phyloP scores from a whole-genome alignment of 768 basidiomycete genomes.

The Termitomyces titanicus region DNA sequence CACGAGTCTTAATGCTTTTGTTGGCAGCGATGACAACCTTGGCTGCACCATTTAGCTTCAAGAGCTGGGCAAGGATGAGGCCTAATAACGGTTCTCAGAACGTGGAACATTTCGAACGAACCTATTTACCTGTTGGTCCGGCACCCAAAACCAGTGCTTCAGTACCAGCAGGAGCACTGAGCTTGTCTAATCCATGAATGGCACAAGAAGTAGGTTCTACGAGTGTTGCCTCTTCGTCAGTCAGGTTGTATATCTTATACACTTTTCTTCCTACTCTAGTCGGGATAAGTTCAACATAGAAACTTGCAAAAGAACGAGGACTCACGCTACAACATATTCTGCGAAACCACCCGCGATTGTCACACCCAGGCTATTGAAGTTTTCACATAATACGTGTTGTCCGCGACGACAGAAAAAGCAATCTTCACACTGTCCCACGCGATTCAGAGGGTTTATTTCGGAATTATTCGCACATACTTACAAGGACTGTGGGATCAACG shows the following conservation, averaged over 20 bases:
- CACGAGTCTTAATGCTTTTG: slow-evolving; percentile 74
- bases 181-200: slow-evolving; percentile 75
- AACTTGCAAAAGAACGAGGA: background rate
- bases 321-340: slow-evolving; percentile 68
- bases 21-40: slow-evolving; percentile 71
- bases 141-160: slow-evolving; percentile 75
- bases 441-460: background rate
- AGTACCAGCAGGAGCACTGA: slow-evolving; percentile 62
- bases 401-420: slow-evolving; percentile 78
- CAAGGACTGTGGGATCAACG: slow-evolving; percentile 56
- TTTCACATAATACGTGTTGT: slow-evolving; percentile 65
- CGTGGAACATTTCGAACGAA: background rate
- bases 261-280: slow-evolving; percentile 53
- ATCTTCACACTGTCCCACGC: slow-evolving; percentile 29
- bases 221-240: slow-evolving; percentile 74
- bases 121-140: slow-evolving; percentile 56
- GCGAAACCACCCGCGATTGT: slow-evolving; percentile 69
- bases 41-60: slow-evolving; percentile 72
- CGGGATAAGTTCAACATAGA: background rate
- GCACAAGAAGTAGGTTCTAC: slow-evolving; percentile 79
- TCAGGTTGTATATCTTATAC: slow-evolving; percentile 72
- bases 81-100: slow-evolving; percentile 28
- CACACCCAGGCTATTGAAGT: slow-evolving; percentile 64
- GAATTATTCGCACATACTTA: slow-evolving; percentile 25
- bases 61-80: slow-evolving; percentile 70